phyloP scores from a whole-genome alignment of 345 rosid species.

The Erucastrum elatum region DNA sequence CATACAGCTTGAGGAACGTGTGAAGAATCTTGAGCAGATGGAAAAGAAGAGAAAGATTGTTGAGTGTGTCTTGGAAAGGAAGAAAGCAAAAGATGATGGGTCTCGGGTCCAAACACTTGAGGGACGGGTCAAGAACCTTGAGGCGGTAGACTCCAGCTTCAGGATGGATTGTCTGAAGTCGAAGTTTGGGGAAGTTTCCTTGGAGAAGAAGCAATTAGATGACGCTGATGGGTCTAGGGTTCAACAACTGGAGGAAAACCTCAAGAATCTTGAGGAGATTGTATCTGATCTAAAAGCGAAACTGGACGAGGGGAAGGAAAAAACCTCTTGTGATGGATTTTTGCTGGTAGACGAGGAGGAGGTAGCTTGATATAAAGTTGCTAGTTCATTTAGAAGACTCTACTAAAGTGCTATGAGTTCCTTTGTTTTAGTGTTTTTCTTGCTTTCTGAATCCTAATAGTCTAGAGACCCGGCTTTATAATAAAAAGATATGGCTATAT shows the following conservation, averaged over 20 bases:
- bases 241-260: not conserved
- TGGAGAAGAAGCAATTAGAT: not conserved
- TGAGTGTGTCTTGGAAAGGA: not conserved
- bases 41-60: not conserved
- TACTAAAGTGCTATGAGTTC: not conserved
- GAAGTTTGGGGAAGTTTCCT: not conserved
- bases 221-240: not conserved
- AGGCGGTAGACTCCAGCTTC: not conserved
- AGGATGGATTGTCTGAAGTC: not conserved
- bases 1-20: conserved; percentile 11
- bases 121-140: conserved; percentile 6
- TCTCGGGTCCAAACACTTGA: not conserved
- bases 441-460: not conserved
- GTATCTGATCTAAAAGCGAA: conserved; percentile 3
- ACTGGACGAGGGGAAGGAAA: conserved; percentile 8
- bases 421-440: not conserved
- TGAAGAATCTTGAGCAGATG: not conserved
- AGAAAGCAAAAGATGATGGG: not conserved
- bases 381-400: not conserved
- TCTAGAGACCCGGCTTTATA: not conserved
- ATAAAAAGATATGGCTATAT: not conserved
- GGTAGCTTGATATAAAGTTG: conserved; percentile 8
- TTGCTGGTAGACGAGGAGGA: conserved; percentile 6
- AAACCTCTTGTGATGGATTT: conserved; percentile 17
- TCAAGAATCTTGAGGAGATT: conserved; percentile 3